phyloP scores from a whole-genome alignment of 2,329 filamentous ascomycete species.

The Berkeleyomyces basicola region DNA sequence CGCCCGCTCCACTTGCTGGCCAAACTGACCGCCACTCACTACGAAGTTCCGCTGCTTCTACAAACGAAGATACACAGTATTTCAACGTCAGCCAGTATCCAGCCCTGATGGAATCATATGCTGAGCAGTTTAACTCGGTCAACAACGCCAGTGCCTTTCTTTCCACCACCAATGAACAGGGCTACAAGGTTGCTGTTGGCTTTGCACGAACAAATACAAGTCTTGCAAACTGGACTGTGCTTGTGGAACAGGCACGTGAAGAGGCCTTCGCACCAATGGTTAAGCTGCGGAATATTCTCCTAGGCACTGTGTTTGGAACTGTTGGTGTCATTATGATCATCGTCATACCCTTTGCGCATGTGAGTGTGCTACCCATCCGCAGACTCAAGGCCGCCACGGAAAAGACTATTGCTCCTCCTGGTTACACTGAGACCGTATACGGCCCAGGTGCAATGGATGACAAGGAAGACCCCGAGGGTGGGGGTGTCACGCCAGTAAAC shows the following conservation, averaged over 20 bases:
- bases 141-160: constrained; percentile 57
- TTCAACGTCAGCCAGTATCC: constrained; percentile 49
- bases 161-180: constrained; percentile 57
- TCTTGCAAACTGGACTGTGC: constrained; percentile 65
- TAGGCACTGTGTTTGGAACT: constrained; percentile 75
- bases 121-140: constrained; percentile 28
- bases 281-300: constrained; percentile 59
- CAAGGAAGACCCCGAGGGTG: not conserved
- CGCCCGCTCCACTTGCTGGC: constrained; percentile 28
- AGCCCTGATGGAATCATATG: constrained; percentile 44
- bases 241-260: constrained; percentile 57
- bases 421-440: constrained; percentile 34
- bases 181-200: constrained; percentile 56
- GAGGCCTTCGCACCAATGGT: constrained; percentile 66
- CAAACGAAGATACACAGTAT: constrained; percentile 16
- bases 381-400: constrained; percentile 59
- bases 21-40: constrained; percentile 31
- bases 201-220: constrained; percentile 52
- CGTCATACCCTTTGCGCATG: constrained; percentile 63
- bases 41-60: constrained; percentile 20
- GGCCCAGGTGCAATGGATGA: constrained; percentile 17
- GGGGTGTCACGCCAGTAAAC: not conserved
- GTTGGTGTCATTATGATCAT: constrained; percentile 55
- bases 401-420: constrained; percentile 52
- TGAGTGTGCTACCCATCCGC: constrained; percentile 64